Percentiles rank a stretch among this genome's conserved stretches.
phyloP scores from a whole-genome alignment of 306 rosid species.

The Cicer pinnatifidum region DNA sequence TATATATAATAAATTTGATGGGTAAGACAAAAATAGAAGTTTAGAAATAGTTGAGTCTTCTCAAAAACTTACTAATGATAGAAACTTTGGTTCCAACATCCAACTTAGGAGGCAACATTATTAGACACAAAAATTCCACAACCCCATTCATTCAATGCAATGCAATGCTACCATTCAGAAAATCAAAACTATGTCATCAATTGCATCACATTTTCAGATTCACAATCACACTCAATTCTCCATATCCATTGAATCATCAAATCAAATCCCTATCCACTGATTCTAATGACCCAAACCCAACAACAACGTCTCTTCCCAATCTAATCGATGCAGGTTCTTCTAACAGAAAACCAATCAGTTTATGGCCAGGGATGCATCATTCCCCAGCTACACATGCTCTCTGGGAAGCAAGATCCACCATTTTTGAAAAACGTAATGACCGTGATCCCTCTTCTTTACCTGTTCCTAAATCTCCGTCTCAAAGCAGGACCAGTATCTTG shows the following conservation, averaged over 20 bases:
- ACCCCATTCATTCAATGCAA: conserved; percentile 26
- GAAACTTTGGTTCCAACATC: not conserved
- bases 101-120: not conserved
- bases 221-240: conserved; percentile 25
- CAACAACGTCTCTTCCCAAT: not conserved
- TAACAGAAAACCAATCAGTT: conserved; percentile 63
- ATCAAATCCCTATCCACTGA: conserved; percentile 19
- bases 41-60: too few species aligned
- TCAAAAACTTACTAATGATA: not conserved
- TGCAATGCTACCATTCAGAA: conserved; percentile 38
- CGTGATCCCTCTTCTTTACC: conserved; percentile 2
- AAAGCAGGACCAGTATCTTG: conserved; percentile 65
- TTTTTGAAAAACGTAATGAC: conserved; percentile 44
- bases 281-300: conserved; percentile 30
- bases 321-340: conserved; percentile 73
- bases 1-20: too few species aligned
- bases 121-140: conserved; percentile 4
- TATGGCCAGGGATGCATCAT: conserved; percentile 80
- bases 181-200: conserved; percentile 2
- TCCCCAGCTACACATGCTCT: conserved; percentile 85
- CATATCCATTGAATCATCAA: conserved; percentile 12
- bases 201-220: conserved; percentile 37
- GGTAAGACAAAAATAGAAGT: too few species aligned
- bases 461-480: conserved; percentile 54
- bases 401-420: conserved; percentile 81